Evolutionary conservation across 768 basidiomycete genomes (phyloP).

Genomic region (Boletales sp.): DNA sequence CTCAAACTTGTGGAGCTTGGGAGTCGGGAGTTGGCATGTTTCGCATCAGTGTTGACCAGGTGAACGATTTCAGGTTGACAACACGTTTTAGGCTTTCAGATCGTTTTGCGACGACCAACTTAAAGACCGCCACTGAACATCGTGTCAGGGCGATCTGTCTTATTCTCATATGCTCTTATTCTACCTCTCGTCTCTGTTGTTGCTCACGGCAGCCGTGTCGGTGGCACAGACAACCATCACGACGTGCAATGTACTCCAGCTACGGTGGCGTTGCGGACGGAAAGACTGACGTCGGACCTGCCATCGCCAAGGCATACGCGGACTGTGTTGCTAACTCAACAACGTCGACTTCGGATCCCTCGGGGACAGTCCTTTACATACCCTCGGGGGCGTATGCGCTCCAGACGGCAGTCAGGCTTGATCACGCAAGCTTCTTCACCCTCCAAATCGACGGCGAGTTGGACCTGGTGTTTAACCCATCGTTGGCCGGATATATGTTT

Average conservation of each 20-base stretch:
- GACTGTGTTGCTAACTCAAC: not conserved
- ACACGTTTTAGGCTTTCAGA: too few species aligned
- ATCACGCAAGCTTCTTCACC: not conserved
- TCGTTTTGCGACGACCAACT: too few species aligned
- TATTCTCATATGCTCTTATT: not conserved
- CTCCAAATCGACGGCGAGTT: constrained; percentile 3
- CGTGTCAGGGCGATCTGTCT: not conserved
- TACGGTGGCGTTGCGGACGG: constrained; percentile 10
- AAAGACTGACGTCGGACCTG: constrained; percentile 3
- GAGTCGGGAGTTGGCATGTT: too few species aligned
- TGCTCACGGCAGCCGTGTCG: not conserved
- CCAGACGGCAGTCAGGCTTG: not conserved
- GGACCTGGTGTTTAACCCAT: not conserved
- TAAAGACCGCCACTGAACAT: too few species aligned
- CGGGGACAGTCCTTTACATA: constrained; percentile 4
- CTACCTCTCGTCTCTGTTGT: not conserved
- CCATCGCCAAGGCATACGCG: constrained; percentile 1
- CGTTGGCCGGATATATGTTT: constrained; percentile 1
- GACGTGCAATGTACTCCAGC: constrained; percentile 7
- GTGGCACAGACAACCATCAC: not conserved
- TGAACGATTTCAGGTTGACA: too few species aligned
- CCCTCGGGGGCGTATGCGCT: constrained; percentile 7
- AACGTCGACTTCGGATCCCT: not conserved
- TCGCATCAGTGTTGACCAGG: too few species aligned
- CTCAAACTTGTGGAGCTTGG: too few species aligned